phyloP scores from a whole-genome alignment of 495 filamentous ascomycete species.

The Penicillium diatomitis region DNA sequence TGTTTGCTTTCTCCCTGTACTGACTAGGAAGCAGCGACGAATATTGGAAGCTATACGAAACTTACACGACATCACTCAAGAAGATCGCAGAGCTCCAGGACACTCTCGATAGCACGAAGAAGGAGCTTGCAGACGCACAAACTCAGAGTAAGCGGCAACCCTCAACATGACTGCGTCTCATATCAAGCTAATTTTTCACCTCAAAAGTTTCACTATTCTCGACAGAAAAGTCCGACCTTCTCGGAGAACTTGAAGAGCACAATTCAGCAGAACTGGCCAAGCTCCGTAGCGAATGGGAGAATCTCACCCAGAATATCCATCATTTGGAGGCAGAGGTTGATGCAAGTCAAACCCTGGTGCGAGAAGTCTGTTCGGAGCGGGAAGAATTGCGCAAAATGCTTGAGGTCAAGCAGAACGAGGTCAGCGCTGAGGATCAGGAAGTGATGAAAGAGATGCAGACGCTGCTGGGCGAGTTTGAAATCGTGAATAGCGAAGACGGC shows the following conservation, averaged over 20 bases:
- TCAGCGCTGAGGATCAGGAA: slow-evolving; percentile 32
- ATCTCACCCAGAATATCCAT: slow-evolving; percentile 28
- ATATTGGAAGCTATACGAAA: slow-evolving; percentile 41
- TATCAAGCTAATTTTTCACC: slow-evolving; percentile 12
- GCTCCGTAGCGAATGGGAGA: slow-evolving; percentile 38
- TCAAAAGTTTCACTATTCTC: slow-evolving; percentile 34
- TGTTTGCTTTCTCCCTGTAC: neutral
- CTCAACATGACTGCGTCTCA: neutral
- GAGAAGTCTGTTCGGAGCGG: slow-evolving; percentile 33
- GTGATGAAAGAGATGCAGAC: slow-evolving; percentile 37
- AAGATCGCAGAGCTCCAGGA: slow-evolving; percentile 36
- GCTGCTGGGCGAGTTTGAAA: slow-evolving; percentile 33
- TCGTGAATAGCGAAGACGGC: slow-evolving; percentile 22
- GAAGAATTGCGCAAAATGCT: slow-evolving; percentile 37
- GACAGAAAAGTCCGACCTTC: slow-evolving; percentile 40
- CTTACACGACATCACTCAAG: slow-evolving; percentile 30
- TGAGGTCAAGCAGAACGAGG: slow-evolving; percentile 30
- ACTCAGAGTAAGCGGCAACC: slow-evolving; percentile 29
- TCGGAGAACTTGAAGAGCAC: slow-evolving; percentile 39
- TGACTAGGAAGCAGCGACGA: slow-evolving; percentile 29
- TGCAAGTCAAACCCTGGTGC: slow-evolving; percentile 28
- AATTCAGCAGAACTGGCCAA: slow-evolving; percentile 35
- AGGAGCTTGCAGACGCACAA: slow-evolving; percentile 29
- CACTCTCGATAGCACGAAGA: slow-evolving; percentile 25
- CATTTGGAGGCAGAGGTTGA: slow-evolving; percentile 36